Percentiles rank a stretch among this genome's conserved stretches.
Conservation (phyloP, 2,329 filamentous ascomycete genomes). For the Arthrobotrys sphaeroides region DNA sequence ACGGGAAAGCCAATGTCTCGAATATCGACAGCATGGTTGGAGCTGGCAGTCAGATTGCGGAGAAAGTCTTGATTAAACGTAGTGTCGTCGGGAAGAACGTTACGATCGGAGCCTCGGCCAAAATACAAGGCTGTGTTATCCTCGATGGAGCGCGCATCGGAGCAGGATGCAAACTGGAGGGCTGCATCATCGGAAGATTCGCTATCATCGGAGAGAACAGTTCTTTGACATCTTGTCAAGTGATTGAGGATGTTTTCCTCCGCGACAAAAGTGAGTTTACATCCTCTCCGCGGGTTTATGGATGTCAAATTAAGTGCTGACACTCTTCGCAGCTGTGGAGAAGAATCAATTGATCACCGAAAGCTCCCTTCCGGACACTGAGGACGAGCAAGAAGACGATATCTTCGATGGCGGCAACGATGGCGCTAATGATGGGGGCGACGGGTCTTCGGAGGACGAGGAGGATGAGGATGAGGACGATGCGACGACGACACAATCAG, state of each 20-base stretch:
- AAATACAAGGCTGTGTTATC: conserved; percentile 83
- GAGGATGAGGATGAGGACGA: conserved; percentile 22
- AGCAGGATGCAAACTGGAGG: conserved; percentile 82
- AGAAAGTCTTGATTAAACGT: conserved; percentile 92
- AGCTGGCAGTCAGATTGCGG: conserved; percentile 87
- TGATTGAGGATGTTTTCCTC: conserved; percentile 76
- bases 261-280: conserved; percentile 54
- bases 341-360: conserved; percentile 41
- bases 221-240: conserved; percentile 88
- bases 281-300: conserved; percentile 60
- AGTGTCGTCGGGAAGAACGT: conserved; percentile 87
- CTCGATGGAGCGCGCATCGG: conserved; percentile 93
- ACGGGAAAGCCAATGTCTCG: conserved; percentile 81
- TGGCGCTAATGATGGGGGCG: conserved; percentile 45
- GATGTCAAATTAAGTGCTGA: conserved; percentile 72
- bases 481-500: conserved; percentile 29
- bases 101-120: conserved; percentile 84
- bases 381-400: conserved; percentile 60
- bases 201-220: conserved; percentile 90
- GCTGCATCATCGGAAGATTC: conserved; percentile 83
- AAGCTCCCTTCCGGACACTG: conserved; percentile 68
- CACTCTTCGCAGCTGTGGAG: conserved; percentile 23
- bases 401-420: conserved; percentile 64
- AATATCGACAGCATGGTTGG: conserved; percentile 82
- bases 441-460: conserved; percentile 26